These are phyloP conservation scores for Porphyrellus cyaneotinctus DNA, from an alignment of 768 basidiomycete species.

Conservation along the genomic window DNA sequence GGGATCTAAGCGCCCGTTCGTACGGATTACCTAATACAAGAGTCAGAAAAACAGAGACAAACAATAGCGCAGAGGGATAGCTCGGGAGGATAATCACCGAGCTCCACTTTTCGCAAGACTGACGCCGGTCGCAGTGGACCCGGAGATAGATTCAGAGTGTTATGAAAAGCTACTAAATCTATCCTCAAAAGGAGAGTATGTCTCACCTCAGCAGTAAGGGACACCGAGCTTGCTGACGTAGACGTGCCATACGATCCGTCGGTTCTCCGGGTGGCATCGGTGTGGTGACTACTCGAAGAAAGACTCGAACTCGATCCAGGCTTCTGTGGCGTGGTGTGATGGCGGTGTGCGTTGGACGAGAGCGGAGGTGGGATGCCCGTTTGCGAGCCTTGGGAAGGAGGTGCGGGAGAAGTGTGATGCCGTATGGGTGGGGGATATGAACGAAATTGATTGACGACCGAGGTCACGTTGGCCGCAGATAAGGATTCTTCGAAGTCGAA, in stretches of 20 bases:
- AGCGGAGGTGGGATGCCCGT: conserved; percentile 6
- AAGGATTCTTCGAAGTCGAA: conserved; percentile 31
- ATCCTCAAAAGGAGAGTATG: conserved; percentile 3
- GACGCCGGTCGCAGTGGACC: conserved; percentile 11
- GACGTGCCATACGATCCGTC: conserved; percentile 16
- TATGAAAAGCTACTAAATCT: conserved; percentile 15
- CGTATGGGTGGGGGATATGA: conserved; percentile 27
- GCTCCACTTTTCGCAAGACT: conserved; percentile 9
- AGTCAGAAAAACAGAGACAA: conserved; percentile 6
- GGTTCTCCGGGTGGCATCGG: conserved; percentile 29
- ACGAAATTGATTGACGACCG: conserved; percentile 31
- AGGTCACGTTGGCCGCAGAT: conserved; percentile 28
- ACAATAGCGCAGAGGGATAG: conserved; percentile 1
- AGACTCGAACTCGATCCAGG: conserved; percentile 25
- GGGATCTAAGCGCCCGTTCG: conserved; percentile 15
- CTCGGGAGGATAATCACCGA: conserved; percentile 24
- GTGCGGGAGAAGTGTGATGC: conserved; percentile 20
- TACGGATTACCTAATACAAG: conserved; percentile 23
- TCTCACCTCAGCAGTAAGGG: conserved; percentile 22
- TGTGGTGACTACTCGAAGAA: conserved; percentile 19
- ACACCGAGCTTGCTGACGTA: conserved; percentile 26
- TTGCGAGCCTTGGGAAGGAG: conserved; percentile 11
- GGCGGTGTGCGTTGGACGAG: conserved; percentile 6
- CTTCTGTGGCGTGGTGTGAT: conserved; percentile 19
- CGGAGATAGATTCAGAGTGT: conserved; percentile 17